phyloP scores from a whole-genome alignment of 2,329 filamentous ascomycete genomes.

The Grosmannia serpens region DNA sequence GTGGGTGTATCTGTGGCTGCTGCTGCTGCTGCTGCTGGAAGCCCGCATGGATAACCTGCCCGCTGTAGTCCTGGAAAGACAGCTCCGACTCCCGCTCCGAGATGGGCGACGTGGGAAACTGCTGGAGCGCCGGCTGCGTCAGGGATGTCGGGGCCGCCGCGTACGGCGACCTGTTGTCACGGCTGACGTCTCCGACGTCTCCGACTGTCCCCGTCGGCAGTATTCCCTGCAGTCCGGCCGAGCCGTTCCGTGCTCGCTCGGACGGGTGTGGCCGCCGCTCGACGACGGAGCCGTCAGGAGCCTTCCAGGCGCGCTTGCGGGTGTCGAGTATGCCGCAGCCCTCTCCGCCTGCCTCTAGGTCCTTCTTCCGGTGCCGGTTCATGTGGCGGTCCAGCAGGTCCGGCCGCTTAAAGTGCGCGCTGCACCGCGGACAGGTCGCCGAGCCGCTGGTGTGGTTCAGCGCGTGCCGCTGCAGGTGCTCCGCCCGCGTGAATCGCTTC shows the following conservation, averaged over 20 bases:
- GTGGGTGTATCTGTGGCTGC: neutral
- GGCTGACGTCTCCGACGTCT: too few relatives aligned
- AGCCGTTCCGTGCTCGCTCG: neutral
- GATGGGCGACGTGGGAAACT: conserved; percentile 6
- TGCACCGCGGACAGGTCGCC: conserved; percentile 8
- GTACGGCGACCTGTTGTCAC: too few relatives aligned
- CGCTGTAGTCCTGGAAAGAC: neutral
- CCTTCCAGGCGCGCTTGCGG: conserved; percentile 10
- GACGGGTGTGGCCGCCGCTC: conserved; percentile 1
- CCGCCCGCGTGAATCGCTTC: conserved; percentile 69
- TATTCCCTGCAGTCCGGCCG: too few relatives aligned
- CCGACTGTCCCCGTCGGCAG: too few relatives aligned
- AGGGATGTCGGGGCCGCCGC: too few relatives aligned
- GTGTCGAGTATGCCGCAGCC: conserved; percentile 10
- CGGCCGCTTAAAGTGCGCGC: conserved; percentile 11
- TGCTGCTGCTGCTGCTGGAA: neutral
- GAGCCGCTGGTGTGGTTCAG: conserved; percentile 42
- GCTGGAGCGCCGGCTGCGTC: neutral
- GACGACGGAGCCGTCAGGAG: conserved; percentile 7
- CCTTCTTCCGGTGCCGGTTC: conserved; percentile 8
- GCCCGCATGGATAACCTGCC: too few relatives aligned
- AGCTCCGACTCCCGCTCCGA: conserved; percentile 1
- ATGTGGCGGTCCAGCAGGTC: conserved; percentile 11
- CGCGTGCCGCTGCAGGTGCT: conserved; percentile 73
- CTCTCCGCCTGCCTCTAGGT: conserved; percentile 10